These are phyloP conservation scores for Lecanosticta acicola DNA, from an alignment of 2,329 filamentous ascomycete genomes.

Conservation along the genomic window DNA sequence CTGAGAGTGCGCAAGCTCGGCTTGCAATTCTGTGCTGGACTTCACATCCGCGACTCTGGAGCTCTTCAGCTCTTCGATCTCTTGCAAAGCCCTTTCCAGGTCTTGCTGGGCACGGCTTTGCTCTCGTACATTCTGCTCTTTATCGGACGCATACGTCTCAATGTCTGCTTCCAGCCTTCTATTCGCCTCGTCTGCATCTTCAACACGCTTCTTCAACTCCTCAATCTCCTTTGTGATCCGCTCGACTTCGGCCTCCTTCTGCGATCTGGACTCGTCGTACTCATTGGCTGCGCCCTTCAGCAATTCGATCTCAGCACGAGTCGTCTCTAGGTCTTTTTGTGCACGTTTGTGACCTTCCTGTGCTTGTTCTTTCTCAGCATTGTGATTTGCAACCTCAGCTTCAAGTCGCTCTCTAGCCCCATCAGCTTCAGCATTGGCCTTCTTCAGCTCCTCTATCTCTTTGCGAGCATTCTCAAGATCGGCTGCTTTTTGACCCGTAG, in stretches of 20 bases:
- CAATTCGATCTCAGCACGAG: not conserved
- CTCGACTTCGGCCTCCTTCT: not conserved
- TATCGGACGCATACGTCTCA: not conserved
- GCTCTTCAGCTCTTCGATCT: not conserved
- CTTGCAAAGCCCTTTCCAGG: not conserved
- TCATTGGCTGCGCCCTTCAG: not conserved
- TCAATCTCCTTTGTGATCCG: not conserved
- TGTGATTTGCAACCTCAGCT: not conserved
- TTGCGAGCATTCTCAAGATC: not conserved
- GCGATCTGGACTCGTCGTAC: not conserved
- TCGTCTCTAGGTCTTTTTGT: not conserved
- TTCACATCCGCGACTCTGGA: not conserved
- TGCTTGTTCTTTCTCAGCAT: not conserved
- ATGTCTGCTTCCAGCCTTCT: not conserved
- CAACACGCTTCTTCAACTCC: not conserved
- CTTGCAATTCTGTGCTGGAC: not conserved
- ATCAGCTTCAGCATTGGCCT: not conserved
- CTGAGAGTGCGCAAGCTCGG: not conserved
- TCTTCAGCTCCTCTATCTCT: not conserved
- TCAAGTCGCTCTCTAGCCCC: not conserved
- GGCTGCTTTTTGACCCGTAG: not conserved
- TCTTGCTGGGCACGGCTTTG: not conserved
- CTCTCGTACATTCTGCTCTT: not conserved
- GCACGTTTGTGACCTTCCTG: not conserved
- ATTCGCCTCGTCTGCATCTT: not conserved